Evolutionary conservation across 2,329 filamentous ascomycete species (phyloP).

Genomic region (Tricladium varicosporioides): DNA sequence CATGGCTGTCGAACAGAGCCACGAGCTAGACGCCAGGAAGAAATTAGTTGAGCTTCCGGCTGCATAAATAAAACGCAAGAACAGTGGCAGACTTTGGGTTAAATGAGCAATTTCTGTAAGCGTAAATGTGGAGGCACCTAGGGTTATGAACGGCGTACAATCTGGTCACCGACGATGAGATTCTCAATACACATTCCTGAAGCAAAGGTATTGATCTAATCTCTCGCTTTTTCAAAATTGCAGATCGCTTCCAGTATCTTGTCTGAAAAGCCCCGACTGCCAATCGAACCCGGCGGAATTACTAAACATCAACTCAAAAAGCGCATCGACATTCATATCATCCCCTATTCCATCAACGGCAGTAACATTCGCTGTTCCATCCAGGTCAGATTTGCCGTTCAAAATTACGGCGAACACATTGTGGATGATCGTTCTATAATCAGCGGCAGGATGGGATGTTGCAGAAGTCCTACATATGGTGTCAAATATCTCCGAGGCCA

Average conservation of each 20-base stretch:
- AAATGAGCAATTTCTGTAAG: no score
- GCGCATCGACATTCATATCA: constrained; percentile 1
- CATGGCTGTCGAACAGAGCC: no score
- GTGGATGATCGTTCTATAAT: background rate
- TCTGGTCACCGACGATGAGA: no score
- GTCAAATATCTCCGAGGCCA: background rate
- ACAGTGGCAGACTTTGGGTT: no score
- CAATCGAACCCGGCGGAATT: background rate
- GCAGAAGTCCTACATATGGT: background rate
- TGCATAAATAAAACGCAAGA: no score
- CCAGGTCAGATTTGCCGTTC: background rate
- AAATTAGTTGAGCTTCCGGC: no score
- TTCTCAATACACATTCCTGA: no score
- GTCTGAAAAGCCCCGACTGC: background rate
- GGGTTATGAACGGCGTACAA: no score
- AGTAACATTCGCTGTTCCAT: background rate
- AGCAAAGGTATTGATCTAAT: background rate
- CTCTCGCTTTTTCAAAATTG: background rate
- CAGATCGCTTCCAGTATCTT: background rate
- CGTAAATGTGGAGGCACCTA: no score
- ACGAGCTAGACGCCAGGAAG: no score
- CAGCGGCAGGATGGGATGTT: background rate
- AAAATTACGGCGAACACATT: background rate
- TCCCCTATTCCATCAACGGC: background rate
- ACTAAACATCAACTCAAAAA: constrained; percentile 2